These are phyloP conservation scores for Sporothrix pallida DNA, from an alignment of 2,329 filamentous ascomycete species.

Conservation along the genomic window DNA sequence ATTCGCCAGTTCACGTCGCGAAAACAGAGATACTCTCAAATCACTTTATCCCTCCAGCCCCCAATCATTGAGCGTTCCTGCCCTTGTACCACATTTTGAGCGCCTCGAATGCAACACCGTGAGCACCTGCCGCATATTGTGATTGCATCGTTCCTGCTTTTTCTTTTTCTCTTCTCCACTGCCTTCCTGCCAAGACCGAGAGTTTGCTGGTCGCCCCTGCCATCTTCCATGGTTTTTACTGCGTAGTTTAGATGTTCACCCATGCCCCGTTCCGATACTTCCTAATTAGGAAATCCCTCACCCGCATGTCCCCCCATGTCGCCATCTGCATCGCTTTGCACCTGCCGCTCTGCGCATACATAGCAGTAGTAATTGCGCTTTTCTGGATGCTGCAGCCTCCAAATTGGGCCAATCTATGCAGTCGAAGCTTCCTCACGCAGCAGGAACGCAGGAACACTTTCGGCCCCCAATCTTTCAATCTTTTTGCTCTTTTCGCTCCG, in stretches of 20 bases:
- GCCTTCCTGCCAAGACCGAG: not conserved
- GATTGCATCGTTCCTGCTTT: no score
- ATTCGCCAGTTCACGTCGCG: not conserved
- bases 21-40: not conserved
- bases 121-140: not conserved
- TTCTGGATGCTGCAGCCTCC: constrained; percentile 2
- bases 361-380: constrained; percentile 4
- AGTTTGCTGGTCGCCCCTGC: constrained; percentile 1
- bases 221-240: not conserved
- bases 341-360: constrained; percentile 9
- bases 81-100: not conserved
- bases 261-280: constrained; percentile 7
- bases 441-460: not conserved
- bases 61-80: not conserved
- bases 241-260: not conserved
- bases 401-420: not conserved
- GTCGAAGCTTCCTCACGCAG: not conserved
- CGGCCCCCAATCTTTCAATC: not conserved
- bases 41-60: not conserved
- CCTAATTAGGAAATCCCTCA: constrained; percentile 12
- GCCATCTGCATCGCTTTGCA: constrained; percentile 2
- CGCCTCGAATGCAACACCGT: no score
- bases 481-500: not conserved
- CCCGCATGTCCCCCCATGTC: constrained; percentile 13
- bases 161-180: not conserved